Evolutionary conservation across 305 asterid genomes (phyloP).

Genomic region (Coffea humblotiana): DNA sequence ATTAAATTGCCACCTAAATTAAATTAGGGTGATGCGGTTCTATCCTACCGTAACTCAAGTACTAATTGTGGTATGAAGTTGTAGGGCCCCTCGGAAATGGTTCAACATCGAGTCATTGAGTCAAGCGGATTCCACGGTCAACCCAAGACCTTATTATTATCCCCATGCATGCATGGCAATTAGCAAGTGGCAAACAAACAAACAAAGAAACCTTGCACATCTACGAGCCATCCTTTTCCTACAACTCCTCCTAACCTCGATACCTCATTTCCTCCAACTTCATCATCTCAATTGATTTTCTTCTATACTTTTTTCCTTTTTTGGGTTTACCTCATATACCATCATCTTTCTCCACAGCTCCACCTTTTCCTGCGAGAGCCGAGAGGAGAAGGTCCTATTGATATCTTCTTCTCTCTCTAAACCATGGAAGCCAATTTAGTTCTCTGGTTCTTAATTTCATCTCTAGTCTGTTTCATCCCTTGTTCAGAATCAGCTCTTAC

Average conservation of each 20-base stretch:
- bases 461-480: conserved; percentile 3
- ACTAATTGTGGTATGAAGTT: too few species aligned
- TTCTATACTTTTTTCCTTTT: neutral
- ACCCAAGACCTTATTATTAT: neutral
- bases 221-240: neutral
- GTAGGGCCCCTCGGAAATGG: neutral
- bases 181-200: neutral
- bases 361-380: neutral
- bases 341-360: neutral
- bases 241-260: conserved; percentile 4
- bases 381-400: conserved; percentile 19
- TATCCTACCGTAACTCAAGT: too few species aligned
- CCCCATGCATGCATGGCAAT: neutral
- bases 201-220: neutral
- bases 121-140: conserved; percentile 4
- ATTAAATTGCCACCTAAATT: too few species aligned
- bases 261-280: neutral
- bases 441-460: conserved; percentile 5
- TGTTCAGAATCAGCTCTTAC: conserved; percentile 13
- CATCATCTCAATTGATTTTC: conserved; percentile 3
- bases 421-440: conserved; percentile 17
- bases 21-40: too few species aligned
- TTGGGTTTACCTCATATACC: neutral
- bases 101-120: neutral
- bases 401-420: conserved; percentile 21